A percentile compares a stretch with the other conserved stretches of the same genome.
These are phyloP conservation scores for Zizania palustris DNA, from an alignment of 202 grass and related monocot genomes.

Conservation along the genomic window DNA sequence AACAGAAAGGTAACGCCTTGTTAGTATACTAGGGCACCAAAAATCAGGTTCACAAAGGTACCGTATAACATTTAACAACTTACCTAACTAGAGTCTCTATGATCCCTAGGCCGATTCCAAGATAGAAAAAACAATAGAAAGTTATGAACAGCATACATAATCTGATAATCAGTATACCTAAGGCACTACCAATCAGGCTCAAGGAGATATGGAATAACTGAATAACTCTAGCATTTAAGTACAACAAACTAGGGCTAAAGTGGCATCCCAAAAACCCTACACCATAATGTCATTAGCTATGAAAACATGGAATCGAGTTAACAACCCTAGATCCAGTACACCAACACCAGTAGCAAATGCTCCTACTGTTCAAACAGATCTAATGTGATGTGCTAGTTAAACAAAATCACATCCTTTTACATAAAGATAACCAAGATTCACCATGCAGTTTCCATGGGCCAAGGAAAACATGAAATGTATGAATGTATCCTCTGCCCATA, in stretches of 20 bases:
- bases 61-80: background rate
- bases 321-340: background rate
- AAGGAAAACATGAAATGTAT: no score
- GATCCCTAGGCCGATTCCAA: background rate
- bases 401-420: no score
- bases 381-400: no score
- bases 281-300: no score
- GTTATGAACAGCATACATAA: background rate
- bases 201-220: background rate
- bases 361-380: no score
- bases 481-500: no score
- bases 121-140: background rate
- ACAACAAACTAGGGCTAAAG: background rate
- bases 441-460: no score
- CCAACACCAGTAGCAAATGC: background rate
- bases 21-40: background rate
- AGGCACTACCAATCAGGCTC: background rate
- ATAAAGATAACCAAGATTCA: no score
- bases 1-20: background rate
- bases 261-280: background rate
- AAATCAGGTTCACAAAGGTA: background rate
- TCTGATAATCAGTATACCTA: background rate
- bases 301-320: background rate
- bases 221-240: slow-evolving; percentile 12
- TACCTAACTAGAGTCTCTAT: background rate